Conservation (phyloP, 345 rosid genomes). For the Eucalyptus pauciflora region DNA sequence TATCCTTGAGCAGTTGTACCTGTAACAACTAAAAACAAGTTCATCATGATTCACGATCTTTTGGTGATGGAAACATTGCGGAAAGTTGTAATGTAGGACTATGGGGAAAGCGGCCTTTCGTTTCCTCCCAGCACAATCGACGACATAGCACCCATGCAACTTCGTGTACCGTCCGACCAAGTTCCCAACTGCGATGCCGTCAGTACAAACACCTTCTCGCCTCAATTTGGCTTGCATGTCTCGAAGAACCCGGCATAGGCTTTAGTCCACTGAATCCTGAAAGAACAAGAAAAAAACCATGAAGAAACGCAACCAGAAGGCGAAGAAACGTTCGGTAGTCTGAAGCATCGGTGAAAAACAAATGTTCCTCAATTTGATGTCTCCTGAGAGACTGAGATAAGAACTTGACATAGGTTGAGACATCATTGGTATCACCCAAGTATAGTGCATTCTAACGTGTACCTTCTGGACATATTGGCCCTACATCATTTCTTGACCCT, state of each 20-base stretch:
- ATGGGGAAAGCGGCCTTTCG: slow-evolving; percentile 10
- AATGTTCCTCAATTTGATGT: not conserved
- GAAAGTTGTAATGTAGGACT: not conserved
- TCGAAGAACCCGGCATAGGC: slow-evolving; percentile 38
- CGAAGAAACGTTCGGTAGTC: not conserved
- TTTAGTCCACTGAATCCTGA: slow-evolving; percentile 30
- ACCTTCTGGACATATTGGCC: not conserved
- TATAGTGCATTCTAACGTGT: not conserved
- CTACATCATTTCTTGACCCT: not conserved
- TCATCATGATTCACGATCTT: not conserved
- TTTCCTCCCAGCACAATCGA: slow-evolving; percentile 35
- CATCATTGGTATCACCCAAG: slow-evolving; percentile 7
- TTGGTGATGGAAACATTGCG: not conserved
- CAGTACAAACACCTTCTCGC: slow-evolving; percentile 37
- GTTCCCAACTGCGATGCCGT: slow-evolving; percentile 39
- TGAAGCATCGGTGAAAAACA: not conserved
- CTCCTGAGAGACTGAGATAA: not conserved
- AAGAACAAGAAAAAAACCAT: not conserved
- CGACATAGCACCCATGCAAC: slow-evolving; percentile 35
- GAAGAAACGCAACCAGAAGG: not conserved
- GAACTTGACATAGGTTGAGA: slow-evolving; percentile 30
- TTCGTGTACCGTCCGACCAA: slow-evolving; percentile 44
- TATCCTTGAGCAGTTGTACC: slow-evolving; percentile 36
- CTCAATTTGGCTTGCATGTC: slow-evolving; percentile 27
- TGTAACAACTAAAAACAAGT: not conserved